Base-by-base conservation (phyloP, 805 yeast genomes). In the Saturnispora galanensis region DNA sequence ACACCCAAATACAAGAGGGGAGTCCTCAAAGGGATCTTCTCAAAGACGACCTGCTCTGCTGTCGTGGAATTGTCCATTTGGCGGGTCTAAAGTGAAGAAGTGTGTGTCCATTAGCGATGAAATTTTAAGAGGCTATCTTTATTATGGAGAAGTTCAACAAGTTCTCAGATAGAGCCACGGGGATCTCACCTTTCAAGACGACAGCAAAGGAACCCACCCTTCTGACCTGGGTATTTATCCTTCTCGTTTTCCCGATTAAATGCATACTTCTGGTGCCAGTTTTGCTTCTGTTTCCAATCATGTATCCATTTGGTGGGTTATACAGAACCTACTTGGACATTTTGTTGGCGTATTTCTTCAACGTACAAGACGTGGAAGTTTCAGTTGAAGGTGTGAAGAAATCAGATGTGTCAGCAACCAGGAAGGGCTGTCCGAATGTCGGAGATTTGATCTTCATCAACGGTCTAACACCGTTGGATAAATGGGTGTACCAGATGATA, bases 81-180 rank as follows among this genome's bases (percentile, higher is more conserved):
- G 26, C 26, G 26, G 26, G 26, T 21, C 26, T 21, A 13, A 31
- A 31, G 34, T n/a, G 15, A 31, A 31, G n/a, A 31, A n/a, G 34
- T 31, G 10, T 31, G n/a, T 31, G 34, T 21, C 26, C 26, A 21
- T 21, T 21, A 5, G 26, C 26, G 26, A 8, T 21, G 26, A 21
- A 21, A 21, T 21, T 21, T 21, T 21, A 21, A 21, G 8, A 21
- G 6, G 26, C 26, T 2, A 21, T 21, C 26, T 21, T 21, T 8
- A 44, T 9, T 10, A 83, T 88, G 96, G 95, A 84, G 64, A 81
- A 84, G 63, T 88, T 77, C 64, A 79, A 93, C 21, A 73, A 74
- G 49, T 87, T 84, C 81, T 73, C 96, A 62, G 96, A 87, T 58
- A 84, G 79, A 50, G 93, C 90, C 4, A 88, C 96, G 1, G 96